Evolutionary conservation across 352 stramenopile species (phyloP).

Genomic region (Pythium oligandrum): DNA sequence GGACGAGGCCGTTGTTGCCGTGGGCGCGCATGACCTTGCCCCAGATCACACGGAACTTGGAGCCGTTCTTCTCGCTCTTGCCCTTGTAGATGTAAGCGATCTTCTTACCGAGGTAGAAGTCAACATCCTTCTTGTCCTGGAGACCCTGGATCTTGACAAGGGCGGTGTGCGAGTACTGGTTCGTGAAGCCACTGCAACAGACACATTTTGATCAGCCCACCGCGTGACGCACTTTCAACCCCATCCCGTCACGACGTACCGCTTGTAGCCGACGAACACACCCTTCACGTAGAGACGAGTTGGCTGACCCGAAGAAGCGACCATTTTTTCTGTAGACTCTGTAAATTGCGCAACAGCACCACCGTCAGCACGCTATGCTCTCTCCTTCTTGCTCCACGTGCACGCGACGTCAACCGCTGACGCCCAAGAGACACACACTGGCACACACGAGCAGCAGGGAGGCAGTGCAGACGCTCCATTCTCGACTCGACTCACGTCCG

Average conservation of each 20-base stretch:
- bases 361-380: too few species aligned
- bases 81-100: slow-evolving; percentile 99
- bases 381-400: too few species aligned
- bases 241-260: slow-evolving; percentile 23
- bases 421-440: too few species aligned
- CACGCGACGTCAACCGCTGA: too few species aligned
- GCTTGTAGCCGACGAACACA: slow-evolving; percentile 99
- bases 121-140: slow-evolving; percentile 96
- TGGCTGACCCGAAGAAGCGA: slow-evolving; percentile 88
- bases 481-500: too few species aligned
- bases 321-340: slow-evolving; percentile 85
- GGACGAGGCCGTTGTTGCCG: slow-evolving; percentile 98
- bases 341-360: background rate
- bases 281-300: slow-evolving; percentile 98
- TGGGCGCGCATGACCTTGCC: slow-evolving; percentile 97
- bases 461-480: too few species aligned
- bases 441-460: too few species aligned
- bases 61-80: slow-evolving; percentile 92
- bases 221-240: background rate
- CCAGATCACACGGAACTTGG: slow-evolving; percentile 99
- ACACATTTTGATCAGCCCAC: background rate
- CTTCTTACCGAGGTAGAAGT: slow-evolving; percentile 99
- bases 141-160: slow-evolving; percentile 99
- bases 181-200: slow-evolving; percentile 84
- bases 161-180: slow-evolving; percentile 97